These are phyloP conservation scores for Xylaria telfairii DNA, from an alignment of 495 filamentous ascomycete genomes.

Conservation along the genomic window DNA sequence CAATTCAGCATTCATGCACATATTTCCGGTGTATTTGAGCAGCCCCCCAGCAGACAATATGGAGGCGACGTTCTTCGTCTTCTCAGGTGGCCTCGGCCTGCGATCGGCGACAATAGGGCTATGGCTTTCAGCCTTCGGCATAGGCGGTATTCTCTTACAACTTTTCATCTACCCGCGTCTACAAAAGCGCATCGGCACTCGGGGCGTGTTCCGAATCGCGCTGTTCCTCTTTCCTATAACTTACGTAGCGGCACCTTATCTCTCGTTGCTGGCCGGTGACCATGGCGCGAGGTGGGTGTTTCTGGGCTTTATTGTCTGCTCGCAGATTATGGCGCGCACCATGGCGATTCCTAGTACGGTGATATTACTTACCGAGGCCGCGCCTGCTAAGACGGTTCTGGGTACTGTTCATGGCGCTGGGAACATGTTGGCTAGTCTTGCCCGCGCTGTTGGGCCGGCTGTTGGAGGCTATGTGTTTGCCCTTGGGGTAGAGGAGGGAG, in stretches of 20 bases:
- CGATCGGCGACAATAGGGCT: constrained; percentile 71
- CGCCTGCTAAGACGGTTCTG: constrained; percentile 65
- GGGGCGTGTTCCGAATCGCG: constrained; percentile 63
- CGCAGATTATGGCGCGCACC: constrained; percentile 75
- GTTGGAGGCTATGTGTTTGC: constrained; percentile 70
- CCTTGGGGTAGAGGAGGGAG: constrained; percentile 65
- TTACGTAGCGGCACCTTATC: constrained; percentile 71
- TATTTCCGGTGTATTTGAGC: constrained; percentile 76
- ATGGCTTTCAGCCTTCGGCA: constrained; percentile 71
- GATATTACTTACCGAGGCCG: constrained; percentile 73
- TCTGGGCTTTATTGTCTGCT: constrained; percentile 65
- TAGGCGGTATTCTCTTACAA: constrained; percentile 72
- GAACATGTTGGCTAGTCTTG: constrained; percentile 64
- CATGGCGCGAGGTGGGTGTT: constrained; percentile 49
- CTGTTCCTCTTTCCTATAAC: constrained; percentile 69
- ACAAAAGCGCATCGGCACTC: constrained; percentile 65
- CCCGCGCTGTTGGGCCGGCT: constrained; percentile 69
- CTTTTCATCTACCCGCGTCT: constrained; percentile 72
- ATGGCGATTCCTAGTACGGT: constrained; percentile 72
- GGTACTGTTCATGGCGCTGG: constrained; percentile 75
- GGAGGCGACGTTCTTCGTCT: constrained; percentile 62
- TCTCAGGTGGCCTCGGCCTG: constrained; percentile 75
- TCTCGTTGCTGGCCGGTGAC: constrained; percentile 61
- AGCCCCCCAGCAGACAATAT: constrained; percentile 62
- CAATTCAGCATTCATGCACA: constrained; percentile 74